Conservation (phyloP, 441 rosid genomes). For the Corymbia calophylla region DNA sequence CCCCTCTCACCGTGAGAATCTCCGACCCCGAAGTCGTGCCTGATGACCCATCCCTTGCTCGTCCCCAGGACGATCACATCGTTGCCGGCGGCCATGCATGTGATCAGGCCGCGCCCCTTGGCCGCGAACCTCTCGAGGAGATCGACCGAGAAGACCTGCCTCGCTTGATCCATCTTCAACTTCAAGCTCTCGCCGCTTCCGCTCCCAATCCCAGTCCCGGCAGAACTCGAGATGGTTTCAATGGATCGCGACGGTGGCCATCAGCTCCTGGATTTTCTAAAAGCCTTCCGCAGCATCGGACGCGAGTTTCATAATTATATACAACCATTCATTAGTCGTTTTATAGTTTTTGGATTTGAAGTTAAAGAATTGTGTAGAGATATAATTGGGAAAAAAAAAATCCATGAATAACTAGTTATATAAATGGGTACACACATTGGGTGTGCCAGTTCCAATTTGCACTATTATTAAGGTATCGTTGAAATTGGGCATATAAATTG, state of each 20-base stretch:
- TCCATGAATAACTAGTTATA: too few species aligned
- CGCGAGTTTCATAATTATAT: background rate
- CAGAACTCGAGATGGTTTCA: background rate
- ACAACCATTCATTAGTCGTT: background rate
- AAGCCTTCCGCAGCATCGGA: background rate
- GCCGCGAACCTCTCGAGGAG: conserved; percentile 87
- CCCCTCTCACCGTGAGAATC: conserved; percentile 45
- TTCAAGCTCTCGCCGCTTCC: background rate
- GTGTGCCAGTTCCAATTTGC: too few species aligned
- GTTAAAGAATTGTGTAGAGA: background rate
- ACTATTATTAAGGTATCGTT: too few species aligned
- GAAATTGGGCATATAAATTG: too few species aligned
- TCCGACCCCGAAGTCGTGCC: conserved; percentile 90
- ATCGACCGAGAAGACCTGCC: conserved; percentile 89
- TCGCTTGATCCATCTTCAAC: conserved; percentile 57
- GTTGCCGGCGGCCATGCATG: conserved; percentile 98
- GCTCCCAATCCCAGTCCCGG: background rate
- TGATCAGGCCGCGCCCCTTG: conserved; percentile 82
- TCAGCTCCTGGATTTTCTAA: background rate
- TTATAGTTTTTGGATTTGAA: background rate
- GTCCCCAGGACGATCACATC: conserved; percentile 94
- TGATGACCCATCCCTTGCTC: conserved; percentile 91
- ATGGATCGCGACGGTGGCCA: background rate
- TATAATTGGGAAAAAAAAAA: too few species aligned
- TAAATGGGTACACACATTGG: too few species aligned